These are phyloP conservation scores for Suillus tomentosus DNA, from an alignment of 768 basidiomycete species.

Conservation along the genomic window DNA sequence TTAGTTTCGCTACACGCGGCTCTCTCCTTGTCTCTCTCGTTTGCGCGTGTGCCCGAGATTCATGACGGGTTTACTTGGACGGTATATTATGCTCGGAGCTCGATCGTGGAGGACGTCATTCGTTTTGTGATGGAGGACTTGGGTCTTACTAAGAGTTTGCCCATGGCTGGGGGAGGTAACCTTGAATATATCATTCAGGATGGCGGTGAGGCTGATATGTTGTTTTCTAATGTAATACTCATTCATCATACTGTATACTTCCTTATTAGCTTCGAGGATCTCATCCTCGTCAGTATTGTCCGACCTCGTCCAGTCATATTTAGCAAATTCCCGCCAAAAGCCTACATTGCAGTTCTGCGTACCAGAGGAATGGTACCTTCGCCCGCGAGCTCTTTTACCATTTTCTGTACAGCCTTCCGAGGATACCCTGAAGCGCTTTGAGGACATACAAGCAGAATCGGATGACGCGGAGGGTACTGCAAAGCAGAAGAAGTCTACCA, in stretches of 20 bases:
- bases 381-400: conserved; percentile 57
- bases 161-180: conserved; percentile 65
- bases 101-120: conserved; percentile 57
- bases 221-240: conserved; percentile 21
- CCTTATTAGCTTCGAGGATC: conserved; percentile 46
- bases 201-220: conserved; percentile 39
- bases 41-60: conserved; percentile 75
- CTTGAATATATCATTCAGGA: conserved; percentile 79
- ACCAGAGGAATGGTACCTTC: conserved; percentile 79
- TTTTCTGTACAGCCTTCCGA: conserved; percentile 58
- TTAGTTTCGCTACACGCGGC: conserved; percentile 70
- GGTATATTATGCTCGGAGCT: conserved; percentile 60
- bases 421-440: conserved; percentile 48
- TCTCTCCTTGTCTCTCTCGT: conserved; percentile 53
- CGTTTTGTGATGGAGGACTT: conserved; percentile 58
- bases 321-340: conserved; percentile 42
- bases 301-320: conserved; percentile 43
- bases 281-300: conserved; percentile 45
- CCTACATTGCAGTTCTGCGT: conserved; percentile 66
- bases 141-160: conserved; percentile 65
- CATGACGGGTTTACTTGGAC: conserved; percentile 71
- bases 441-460: conserved; percentile 43
- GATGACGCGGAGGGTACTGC: conserved; percentile 64
- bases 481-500: conserved; percentile 43
- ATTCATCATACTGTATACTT: conserved; percentile 10